Evolutionary conservation across 75 land plant genomes (phyloP).

Genomic region (Pinus tabuliformis): DNA sequence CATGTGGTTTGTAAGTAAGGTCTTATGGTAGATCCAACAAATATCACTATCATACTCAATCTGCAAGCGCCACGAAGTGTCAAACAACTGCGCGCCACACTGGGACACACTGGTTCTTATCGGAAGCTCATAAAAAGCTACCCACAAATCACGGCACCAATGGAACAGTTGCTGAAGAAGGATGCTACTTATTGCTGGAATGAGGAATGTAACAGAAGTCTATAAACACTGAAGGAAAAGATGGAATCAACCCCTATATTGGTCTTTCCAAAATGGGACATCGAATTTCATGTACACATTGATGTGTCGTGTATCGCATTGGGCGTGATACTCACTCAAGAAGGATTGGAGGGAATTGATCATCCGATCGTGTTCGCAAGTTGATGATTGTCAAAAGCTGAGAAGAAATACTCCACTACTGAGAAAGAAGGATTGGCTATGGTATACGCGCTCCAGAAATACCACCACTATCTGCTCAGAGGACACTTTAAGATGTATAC

Average conservation of each 20-base stretch:
- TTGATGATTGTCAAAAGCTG: background rate
- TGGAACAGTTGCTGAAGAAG: background rate
- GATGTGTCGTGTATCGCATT: conserved; percentile 13
- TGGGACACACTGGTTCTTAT: background rate
- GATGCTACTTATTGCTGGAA: background rate
- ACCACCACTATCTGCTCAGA: background rate
- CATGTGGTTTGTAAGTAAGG: no score
- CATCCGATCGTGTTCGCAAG: conserved; percentile 2
- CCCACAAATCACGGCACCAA: background rate
- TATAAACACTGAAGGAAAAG: background rate
- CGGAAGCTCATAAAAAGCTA: background rate
- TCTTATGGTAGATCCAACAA: no score
- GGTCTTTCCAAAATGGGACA: background rate
- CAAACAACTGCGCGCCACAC: background rate
- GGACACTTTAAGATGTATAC: background rate
- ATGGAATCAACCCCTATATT: background rate
- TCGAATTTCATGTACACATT: background rate
- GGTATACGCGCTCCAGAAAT: background rate
- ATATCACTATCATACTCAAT: no score
- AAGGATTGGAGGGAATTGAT: background rate
- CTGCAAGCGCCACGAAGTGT: no score
- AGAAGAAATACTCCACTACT: conserved; percentile 7
- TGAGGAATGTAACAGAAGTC: background rate
- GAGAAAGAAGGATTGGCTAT: conserved; percentile 1
- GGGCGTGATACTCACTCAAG: conserved; percentile 4